These are phyloP conservation scores for Diaporthe citrichinensis DNA, from an alignment of 2,329 filamentous ascomycete species.

Conservation along the genomic window DNA sequence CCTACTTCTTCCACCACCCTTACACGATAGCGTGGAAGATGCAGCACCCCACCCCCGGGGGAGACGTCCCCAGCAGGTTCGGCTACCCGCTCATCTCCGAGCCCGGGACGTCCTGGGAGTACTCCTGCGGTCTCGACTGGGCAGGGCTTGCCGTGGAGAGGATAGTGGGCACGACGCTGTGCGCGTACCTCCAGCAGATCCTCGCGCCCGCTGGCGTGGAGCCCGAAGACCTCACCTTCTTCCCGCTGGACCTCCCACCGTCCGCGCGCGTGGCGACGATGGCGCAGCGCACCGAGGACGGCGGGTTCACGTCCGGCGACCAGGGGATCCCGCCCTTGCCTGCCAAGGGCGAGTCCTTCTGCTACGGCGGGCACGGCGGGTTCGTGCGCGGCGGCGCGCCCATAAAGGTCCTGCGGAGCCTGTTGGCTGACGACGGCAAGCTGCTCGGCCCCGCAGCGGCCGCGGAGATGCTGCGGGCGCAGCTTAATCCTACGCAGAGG, in stretches of 20 bases:
- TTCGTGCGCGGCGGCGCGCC: constrained; percentile 57
- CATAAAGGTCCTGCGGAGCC: constrained; percentile 59
- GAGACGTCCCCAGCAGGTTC: constrained; percentile 58
- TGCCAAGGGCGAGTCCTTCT: constrained; percentile 47
- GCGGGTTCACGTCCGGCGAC: constrained; percentile 54
- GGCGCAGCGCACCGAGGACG: constrained; percentile 53
- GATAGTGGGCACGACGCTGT: constrained; percentile 58
- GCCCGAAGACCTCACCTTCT: constrained; percentile 56
- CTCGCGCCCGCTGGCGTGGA: constrained; percentile 59
- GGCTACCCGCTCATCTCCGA: constrained; percentile 63
- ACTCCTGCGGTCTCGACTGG: constrained; percentile 66
- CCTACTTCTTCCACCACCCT: constrained; percentile 60
- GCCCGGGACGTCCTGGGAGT: constrained; percentile 66
- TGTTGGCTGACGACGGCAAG: constrained; percentile 64
- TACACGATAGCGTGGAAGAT: constrained; percentile 53
- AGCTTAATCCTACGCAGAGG: constrained; percentile 53
- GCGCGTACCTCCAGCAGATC: constrained; percentile 60
- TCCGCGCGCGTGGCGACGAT: constrained; percentile 54
- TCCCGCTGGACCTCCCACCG: constrained; percentile 53
- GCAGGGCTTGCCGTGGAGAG: constrained; percentile 65
- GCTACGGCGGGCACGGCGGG: constrained; percentile 62
- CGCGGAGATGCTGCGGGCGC: constrained; percentile 62
- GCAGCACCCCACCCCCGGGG: constrained; percentile 46
- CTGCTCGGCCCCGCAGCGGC: constrained; percentile 59
- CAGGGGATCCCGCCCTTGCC: constrained; percentile 52